Evolutionary conservation across 805 yeast species (phyloP), one percentile per base, ranked within the genome.

Genomic region (Gaillardinia entomophila): DNA sequence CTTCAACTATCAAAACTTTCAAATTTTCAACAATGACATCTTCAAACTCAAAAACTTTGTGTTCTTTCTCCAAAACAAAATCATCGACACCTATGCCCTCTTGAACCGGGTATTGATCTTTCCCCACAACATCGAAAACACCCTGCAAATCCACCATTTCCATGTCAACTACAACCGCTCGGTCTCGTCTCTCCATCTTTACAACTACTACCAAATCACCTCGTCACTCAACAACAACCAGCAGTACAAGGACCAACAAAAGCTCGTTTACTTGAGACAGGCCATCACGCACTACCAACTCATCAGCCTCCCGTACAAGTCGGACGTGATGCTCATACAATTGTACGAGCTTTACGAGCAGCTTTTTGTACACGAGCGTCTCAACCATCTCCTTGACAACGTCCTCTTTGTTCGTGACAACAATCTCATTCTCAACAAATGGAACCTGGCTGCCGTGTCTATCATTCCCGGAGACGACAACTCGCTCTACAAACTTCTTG

Each of bases 131-230:
- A 33, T 35, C n/a, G 38, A 44, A 7, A 43, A 42, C 5, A 34
- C 24, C 14, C 42, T 36, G 45, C 43, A 38, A 20, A 27, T 42
- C 26, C 49, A 48, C 34, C 48, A 51, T 10, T 43, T 46, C 32
- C 58, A 55, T 32, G 46, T 57, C 22, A 54, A 53, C 34, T 61
- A 59, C 37, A 56, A 59, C 33, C 45, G 51, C 27, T 48, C 62
- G 11, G 31, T 60, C 13, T 34, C 51, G 14, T 48, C 48, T 16
- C 25, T 57, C 4, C 60, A 61, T 35, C 39, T 58, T 36, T 56
- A 51, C 33, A 48, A 52, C 35, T 61, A 58, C 37, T 49, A 53
- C 35, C 60, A 53, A 31, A 50, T 48, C 16, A 53, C 55, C 24
- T 49, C 52, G 28, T 48, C 55, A 10, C 43, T 47, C 13, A 43